phyloP scores from a whole-genome alignment of 1,284 basidiomycete genomes.

The Fistulina hepatica region DNA sequence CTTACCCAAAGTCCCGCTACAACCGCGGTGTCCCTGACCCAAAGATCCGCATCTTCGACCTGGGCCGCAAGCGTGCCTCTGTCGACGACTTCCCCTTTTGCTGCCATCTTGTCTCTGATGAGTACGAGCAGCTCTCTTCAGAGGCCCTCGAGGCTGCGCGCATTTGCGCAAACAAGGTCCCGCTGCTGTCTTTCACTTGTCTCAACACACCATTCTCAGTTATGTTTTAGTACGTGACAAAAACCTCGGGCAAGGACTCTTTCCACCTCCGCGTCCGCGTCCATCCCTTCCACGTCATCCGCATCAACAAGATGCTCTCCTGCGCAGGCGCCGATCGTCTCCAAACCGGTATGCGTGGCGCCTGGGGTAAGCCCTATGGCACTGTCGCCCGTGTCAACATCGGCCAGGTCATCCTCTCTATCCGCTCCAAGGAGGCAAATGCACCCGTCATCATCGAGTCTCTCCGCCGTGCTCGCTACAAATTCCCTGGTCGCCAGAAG shows the following conservation, averaged over 20 bases:
- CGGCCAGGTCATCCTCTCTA: conserved; percentile 93
- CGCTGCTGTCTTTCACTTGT: background rate
- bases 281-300: conserved; percentile 1
- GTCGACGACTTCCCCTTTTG: conserved; percentile 98
- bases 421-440: conserved; percentile 88
- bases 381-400: conserved; percentile 93
- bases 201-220: background rate
- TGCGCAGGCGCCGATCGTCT: conserved; percentile 98
- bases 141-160: conserved; percentile 98
- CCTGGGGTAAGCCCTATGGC: conserved; percentile 99
- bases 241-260: conserved; percentile 1
- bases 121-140: conserved; percentile 95
- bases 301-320: conserved; percentile 1
- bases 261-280: conserved; percentile 1
- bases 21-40: conserved; percentile 97
- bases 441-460: conserved; percentile 91
- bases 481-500: conserved; percentile 99
- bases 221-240: conserved; percentile 29
- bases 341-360: conserved; percentile 99
- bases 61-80: conserved; percentile 89
- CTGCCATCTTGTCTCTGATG: conserved; percentile 93
- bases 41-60: conserved; percentile 88
- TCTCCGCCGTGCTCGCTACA: conserved; percentile 94
- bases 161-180: conserved; percentile 94
- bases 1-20: conserved; percentile 89